phyloP scores from a whole-genome alignment of 495 filamentous ascomycete genomes.

The Hypoxylon fuscum region DNA sequence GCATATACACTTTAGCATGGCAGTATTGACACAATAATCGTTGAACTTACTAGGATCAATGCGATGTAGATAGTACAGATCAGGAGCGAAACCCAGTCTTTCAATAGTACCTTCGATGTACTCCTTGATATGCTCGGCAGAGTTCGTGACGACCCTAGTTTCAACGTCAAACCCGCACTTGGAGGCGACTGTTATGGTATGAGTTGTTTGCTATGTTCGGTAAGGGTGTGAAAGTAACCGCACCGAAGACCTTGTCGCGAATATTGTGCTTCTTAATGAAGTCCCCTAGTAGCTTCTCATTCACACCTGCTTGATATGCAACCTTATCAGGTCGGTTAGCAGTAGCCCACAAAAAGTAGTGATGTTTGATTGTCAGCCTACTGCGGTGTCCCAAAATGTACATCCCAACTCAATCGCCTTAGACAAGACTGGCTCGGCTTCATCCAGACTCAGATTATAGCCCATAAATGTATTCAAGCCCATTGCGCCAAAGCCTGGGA shows the following conservation, averaged over 20 bases:
- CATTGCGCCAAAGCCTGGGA: constrained; percentile 56
- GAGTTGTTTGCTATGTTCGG: neutral
- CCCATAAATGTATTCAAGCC: constrained; percentile 56
- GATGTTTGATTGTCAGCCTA: constrained; percentile 12
- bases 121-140: constrained; percentile 58
- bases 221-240: neutral
- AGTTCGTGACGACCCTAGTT: constrained; percentile 56
- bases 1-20: neutral
- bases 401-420: constrained; percentile 62
- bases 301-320: constrained; percentile 58
- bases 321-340: constrained; percentile 44
- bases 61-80: constrained; percentile 42
- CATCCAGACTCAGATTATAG: constrained; percentile 50
- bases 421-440: constrained; percentile 60
- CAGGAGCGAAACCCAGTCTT: constrained; percentile 59
- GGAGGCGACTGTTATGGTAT: neutral
- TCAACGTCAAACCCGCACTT: neutral
- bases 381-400: constrained; percentile 64
- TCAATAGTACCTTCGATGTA: constrained; percentile 64
- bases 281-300: constrained; percentile 62
- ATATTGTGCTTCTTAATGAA: constrained; percentile 64
- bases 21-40: neutral
- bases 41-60: neutral
- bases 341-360: neutral
- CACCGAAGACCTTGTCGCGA: neutral